Base-by-base conservation (phyloP, 495 filamentous ascomycete species). In the Penicillium cinerascens region DNA sequence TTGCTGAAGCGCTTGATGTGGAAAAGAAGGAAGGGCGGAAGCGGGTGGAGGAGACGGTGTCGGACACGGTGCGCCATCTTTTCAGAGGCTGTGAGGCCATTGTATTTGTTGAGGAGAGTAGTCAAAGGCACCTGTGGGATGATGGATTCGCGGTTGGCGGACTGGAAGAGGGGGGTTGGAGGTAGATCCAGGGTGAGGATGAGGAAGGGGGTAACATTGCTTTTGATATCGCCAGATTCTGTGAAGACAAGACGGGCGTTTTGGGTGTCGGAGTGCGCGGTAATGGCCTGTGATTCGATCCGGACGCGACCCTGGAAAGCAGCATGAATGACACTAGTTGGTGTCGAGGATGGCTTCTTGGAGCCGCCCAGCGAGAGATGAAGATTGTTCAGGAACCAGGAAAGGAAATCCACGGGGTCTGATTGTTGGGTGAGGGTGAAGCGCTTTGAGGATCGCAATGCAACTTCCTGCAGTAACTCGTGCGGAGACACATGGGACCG, bases 401-500 rank as follows among this genome's bases (percentile, higher is more conserved):
- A 91, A 42, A 97, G 76, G 63, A 99, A 97, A 17, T 97, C 93
- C 49, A 95, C 90, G 0, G 93, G 93, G 64, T 99, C 93, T 37
- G 91, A 91, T 71, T 97, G 93, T 15, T 84, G 77, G 1, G 89
- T 96, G 9, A 97, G 82, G 3, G 89, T 91, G 72, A 95, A 99
- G 43, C 87, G 87, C 68, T 97, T 97, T 54, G 86, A 88, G 23
- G 91, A 96, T 36, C 83, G 84, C 18, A 96, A 74, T 11, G 91
- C 88, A 58, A 99, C 86, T 70, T 97, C 92, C 66, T 97, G 93
- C 2, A 99, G 81, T 15, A 99, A 82, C 61, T 99, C 93, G 74
- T 99, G 93, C 0, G 93, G 93, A 7, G 92, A 97, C 36, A 99
- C 93, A 71, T 99, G 93, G 10, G 86, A 85, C 68, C 96, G 93